Evolutionary conservation across 192 early-diverging fungal genomes (phyloP).

Genomic region (Coemansia sp.): DNA sequence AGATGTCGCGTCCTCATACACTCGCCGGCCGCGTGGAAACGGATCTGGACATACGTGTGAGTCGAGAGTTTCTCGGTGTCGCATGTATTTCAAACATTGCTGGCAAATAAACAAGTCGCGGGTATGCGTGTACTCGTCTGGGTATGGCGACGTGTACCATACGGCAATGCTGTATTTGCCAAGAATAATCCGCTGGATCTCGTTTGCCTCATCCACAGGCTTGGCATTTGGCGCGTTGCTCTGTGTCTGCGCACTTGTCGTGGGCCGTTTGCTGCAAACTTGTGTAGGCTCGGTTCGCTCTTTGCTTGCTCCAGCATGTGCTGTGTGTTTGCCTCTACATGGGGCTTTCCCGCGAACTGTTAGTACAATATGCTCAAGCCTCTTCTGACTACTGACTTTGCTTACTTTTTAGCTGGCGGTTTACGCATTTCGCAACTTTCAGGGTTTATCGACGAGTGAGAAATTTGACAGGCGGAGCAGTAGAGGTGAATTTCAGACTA

Average conservation of each 20-base stretch:
- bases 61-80: slow-evolving; percentile 61
- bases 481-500: not conserved
- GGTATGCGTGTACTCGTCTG: slow-evolving; percentile 77
- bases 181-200: slow-evolving; percentile 60
- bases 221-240: not conserved
- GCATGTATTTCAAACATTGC: slow-evolving; percentile 93
- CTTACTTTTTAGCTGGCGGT: slow-evolving; percentile 26
- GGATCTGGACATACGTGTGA: slow-evolving; percentile 58
- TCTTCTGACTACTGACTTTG: not conserved
- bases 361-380: too few species aligned
- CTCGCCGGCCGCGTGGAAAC: slow-evolving; percentile 77
- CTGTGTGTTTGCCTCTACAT: not conserved
- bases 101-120: slow-evolving; percentile 84
- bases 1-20: slow-evolving; percentile 70
- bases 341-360: too few species aligned
- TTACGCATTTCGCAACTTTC: slow-evolving; percentile 15
- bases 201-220: not conserved
- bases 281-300: not conserved
- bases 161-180: slow-evolving; percentile 84
- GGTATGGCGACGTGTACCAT: slow-evolving; percentile 95
- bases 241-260: not conserved
- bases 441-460: too few species aligned
- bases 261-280: not conserved
- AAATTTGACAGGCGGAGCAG: not conserved
- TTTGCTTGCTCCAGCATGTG: not conserved